phyloP scores from a whole-genome alignment of 345 rosid species.

The Arabidopsis arenosa region DNA sequence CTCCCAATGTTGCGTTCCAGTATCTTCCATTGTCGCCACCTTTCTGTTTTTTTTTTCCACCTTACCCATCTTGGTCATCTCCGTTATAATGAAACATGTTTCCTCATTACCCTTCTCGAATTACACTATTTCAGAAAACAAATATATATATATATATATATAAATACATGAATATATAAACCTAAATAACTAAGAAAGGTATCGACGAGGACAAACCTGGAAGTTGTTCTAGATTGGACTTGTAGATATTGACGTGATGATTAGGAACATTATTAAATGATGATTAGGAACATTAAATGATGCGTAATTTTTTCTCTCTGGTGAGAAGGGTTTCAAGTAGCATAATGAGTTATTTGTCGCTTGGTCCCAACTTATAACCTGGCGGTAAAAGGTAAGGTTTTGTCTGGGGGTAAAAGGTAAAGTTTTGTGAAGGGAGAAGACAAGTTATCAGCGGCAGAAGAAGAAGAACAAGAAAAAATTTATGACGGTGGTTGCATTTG shows the following conservation, averaged over 20 bases:
- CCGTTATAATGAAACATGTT: constrained; percentile 4
- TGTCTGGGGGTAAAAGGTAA: not conserved
- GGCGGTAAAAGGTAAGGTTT: not conserved
- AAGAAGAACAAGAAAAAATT: not conserved
- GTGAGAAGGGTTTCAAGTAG: too few species aligned
- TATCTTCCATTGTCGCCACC: not conserved
- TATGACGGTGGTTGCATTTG: not conserved
- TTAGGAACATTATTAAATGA: too few species aligned
- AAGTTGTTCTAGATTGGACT: not conserved
- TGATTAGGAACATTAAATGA: too few species aligned
- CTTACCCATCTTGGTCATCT: not conserved
- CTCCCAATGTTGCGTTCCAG: not conserved
- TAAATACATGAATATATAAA: too few species aligned
- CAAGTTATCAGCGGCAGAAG: not conserved
- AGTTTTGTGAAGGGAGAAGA: not conserved
- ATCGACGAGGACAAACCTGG: constrained; percentile 3
- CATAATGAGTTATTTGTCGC: not conserved
- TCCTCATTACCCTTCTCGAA: constrained; percentile 1
- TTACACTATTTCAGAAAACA: not conserved
- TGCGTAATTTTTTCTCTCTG: too few species aligned
- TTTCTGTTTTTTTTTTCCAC: not conserved
- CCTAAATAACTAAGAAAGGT: not conserved
- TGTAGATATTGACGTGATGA: too few species aligned
- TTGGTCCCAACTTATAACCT: not conserved
- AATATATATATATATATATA: too few species aligned